phyloP scores from a whole-genome alignment of 345 rosid species.

The Gossypium anomalum region DNA sequence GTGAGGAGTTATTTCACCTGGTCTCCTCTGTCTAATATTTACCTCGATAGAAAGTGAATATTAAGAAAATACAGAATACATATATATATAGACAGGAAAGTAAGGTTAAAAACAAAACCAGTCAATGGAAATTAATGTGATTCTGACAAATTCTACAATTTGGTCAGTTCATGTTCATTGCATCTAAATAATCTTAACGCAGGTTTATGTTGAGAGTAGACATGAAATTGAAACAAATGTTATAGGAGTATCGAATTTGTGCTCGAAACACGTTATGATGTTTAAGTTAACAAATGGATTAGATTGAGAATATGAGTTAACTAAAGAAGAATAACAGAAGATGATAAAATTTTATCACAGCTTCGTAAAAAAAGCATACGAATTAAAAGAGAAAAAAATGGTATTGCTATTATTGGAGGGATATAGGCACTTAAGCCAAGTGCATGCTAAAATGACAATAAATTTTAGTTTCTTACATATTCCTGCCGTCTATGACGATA shows the following conservation, averaged over 20 bases:
- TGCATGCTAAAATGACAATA: background rate
- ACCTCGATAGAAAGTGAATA: background rate
- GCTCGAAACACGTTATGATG: too few species aligned
- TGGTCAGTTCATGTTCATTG: background rate
- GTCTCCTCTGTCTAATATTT: constrained; percentile 5
- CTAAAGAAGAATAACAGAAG: too few species aligned
- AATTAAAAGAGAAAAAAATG: background rate
- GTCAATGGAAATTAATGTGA: background rate
- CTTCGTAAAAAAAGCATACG: too few species aligned
- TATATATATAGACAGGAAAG: background rate
- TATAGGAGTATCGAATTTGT: too few species aligned
- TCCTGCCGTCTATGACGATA: background rate
- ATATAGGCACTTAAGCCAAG: background rate
- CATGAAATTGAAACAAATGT: too few species aligned
- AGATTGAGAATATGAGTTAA: too few species aligned
- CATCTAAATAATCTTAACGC: background rate
- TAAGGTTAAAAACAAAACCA: background rate
- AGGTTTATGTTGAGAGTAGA: too few species aligned
- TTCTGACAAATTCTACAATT: background rate
- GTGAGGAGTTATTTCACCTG: constrained; percentile 35
- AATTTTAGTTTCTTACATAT: background rate
- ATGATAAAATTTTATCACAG: too few species aligned
- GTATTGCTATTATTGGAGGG: background rate
- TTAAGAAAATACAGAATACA: background rate
- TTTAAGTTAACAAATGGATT: too few species aligned